Base-by-base conservation (phyloP, 2,329 filamentous ascomycete species). In the Diaporthe citri region DNA sequence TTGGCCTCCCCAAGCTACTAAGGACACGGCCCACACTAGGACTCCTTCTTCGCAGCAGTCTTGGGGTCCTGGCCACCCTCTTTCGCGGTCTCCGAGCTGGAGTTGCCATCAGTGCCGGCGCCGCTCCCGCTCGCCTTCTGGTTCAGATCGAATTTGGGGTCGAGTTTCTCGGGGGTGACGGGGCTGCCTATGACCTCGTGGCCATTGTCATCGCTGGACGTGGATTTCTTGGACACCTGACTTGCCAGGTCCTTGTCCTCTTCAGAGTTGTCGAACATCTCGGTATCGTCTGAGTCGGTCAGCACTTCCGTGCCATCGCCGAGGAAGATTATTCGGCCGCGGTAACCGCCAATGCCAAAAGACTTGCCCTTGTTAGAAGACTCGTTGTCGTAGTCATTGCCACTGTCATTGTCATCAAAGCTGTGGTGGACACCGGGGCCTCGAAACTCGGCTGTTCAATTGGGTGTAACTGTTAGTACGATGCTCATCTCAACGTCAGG, bases 221-320 rank as follows among this genome's bases (percentile, higher is more conserved):
- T 78, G 7, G 88, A 83, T 75, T 87, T 87, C 86, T 94, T 96
- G 82, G 91, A 90, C 76, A 97, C 94, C 86, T 97, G 95, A 83
- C 93, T 96, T 78, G 91, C 93, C 77, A 96, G 89, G 82, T 98
- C 95, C 83, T 95, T 94, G 82, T 97, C 94, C 82, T 97, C 95
- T 82, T 95, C 93, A 80, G 87, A 84, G 81, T 95, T 93, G 84
- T 98, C 95, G 85, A 98, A 97, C 93, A 98, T 96, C 81, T 98
- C 95, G 78, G 94, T 92, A 82, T 98, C 95, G 84, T 95, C 93
- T 83, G 94, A 94, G 85, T 97, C 95, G 79, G 95, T 95, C 81
- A 96, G 88, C 83, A 97, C 92, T 88, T 98, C 96, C 81, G 95
- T 97, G 81, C 96, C 97, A 87, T 98, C 96, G 79, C 96, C 96